Percentiles rank a stretch among this genome's conserved stretches.
Evolutionary conservation across 345 rosid genomes (phyloP).

Genomic region (Acer yangbiense): DNA sequence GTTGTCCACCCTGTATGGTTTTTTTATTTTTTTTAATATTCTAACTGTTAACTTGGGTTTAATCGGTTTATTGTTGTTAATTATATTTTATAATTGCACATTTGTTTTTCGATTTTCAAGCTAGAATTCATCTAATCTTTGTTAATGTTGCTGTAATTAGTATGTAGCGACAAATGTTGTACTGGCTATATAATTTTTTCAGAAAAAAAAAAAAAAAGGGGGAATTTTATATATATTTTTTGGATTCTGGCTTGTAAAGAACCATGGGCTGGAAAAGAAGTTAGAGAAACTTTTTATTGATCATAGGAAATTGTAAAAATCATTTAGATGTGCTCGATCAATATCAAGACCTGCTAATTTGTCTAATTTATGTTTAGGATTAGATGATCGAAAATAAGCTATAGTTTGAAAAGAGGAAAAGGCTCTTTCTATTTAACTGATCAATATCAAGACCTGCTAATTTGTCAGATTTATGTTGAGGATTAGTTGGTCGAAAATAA

Average conservation of each 20-base stretch:
- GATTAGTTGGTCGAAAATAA: not conserved
- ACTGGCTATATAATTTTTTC: not conserved
- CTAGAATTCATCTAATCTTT: not conserved
- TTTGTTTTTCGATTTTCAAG: not conserved
- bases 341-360: not conserved
- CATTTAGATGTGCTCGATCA: not conserved
- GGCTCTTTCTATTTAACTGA: not conserved
- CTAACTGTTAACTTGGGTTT: not conserved
- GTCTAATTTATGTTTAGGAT: not conserved
- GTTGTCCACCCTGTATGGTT: conserved; percentile 73
- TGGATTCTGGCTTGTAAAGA: not conserved
- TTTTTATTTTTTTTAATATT: not conserved
- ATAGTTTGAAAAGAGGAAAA: not conserved
- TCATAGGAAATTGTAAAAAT: not conserved
- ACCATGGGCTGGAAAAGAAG: too few species aligned
- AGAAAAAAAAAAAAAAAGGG: too few species aligned
- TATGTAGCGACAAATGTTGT: not conserved
- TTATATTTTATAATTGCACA: not conserved
- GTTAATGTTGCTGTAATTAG: not conserved
- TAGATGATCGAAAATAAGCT: not conserved
- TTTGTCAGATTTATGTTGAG: not conserved
- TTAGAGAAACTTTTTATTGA: not conserved
- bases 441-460: too few species aligned
- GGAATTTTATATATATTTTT: not conserved
- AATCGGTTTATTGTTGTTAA: not conserved